A percentile compares a stretch with the other conserved stretches of the same genome.
These are phyloP conservation scores for Tilletiopsis washingtonensis DNA, from an alignment of 1,284 basidiomycete genomes.

Conservation along the genomic window DNA sequence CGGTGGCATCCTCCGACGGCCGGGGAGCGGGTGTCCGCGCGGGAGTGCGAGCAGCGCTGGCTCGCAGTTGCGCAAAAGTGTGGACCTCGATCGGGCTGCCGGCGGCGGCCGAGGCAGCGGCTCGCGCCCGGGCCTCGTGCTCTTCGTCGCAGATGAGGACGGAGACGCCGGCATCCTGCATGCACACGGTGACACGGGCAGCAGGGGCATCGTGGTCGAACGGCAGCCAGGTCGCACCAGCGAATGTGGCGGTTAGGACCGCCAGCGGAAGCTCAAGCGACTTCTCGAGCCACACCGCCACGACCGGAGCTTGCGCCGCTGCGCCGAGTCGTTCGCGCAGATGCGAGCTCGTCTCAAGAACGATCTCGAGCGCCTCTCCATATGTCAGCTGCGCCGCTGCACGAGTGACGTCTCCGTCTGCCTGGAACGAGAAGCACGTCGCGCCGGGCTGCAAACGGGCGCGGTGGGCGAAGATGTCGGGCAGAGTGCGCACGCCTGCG, in stretches of 20 bases:
- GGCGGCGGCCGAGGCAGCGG: background rate
- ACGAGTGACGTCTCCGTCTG: too few species aligned
- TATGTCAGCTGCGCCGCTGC: too few species aligned
- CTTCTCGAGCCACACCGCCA: conserved; percentile 8
- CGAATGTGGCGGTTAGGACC: background rate
- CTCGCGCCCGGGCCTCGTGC: background rate
- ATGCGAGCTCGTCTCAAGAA: too few species aligned
- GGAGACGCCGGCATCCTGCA: background rate
- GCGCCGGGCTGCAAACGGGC: too few species aligned
- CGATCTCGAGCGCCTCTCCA: too few species aligned
- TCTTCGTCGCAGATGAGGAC: conserved; percentile 4
- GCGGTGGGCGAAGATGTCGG: too few species aligned
- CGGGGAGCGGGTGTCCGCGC: background rate
- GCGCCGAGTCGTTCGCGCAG: too few species aligned
- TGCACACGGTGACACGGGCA: conserved; percentile 1
- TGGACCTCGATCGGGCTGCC: background rate
- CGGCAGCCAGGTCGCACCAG: conserved; percentile 7
- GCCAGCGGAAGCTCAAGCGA: conserved; percentile 3
- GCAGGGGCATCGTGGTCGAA: conserved; percentile 9
- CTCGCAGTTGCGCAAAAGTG: background rate
- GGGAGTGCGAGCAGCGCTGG: background rate
- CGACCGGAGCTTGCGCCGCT: background rate
- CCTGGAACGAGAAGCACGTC: too few species aligned
- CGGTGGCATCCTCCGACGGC: background rate
- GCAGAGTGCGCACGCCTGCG: too few species aligned